Conservation (phyloP, 2,329 filamentous ascomycete species). For the Colletotrichum tofieldiae region DNA sequence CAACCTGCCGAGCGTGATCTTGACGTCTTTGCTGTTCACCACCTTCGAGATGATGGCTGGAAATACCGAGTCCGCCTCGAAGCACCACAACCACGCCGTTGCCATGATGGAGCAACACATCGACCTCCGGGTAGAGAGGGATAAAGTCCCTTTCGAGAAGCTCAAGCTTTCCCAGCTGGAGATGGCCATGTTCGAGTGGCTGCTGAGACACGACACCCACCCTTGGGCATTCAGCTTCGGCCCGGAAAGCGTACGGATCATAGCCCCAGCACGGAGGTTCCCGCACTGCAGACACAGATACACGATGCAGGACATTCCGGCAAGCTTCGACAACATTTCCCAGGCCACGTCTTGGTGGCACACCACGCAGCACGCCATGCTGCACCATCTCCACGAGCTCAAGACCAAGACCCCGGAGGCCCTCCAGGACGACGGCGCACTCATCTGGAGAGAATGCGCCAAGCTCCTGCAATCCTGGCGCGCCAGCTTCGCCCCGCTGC, state of each 20-base stretch:
- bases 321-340: conserved; percentile 1
- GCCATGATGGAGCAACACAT: conserved; percentile 38
- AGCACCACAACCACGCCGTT: conserved; percentile 24
- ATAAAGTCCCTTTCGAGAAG: background rate
- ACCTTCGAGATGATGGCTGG: conserved; percentile 31
- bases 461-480: conserved; percentile 11
- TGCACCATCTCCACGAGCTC: conserved; percentile 28
- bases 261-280: conserved; percentile 7
- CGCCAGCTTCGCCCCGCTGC: conserved; percentile 24
- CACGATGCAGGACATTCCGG: conserved; percentile 22
- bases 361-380: conserved; percentile 24
- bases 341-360: conserved; percentile 36
- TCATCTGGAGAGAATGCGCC: conserved; percentile 19
- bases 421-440: background rate
- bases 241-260: background rate
- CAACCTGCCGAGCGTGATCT: conserved; percentile 8
- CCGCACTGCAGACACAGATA: conserved; percentile 27
- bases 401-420: background rate
- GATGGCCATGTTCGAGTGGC: conserved; percentile 14
- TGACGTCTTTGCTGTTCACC: conserved; percentile 34
- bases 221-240: conserved; percentile 23
- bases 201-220: conserved; percentile 29
- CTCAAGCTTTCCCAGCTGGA: conserved; percentile 26
- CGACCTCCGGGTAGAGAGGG: background rate
- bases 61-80: conserved; percentile 5